Evolutionary conservation across 768 basidiomycete genomes (phyloP).

Genomic region (Calocybe cyanea): DNA sequence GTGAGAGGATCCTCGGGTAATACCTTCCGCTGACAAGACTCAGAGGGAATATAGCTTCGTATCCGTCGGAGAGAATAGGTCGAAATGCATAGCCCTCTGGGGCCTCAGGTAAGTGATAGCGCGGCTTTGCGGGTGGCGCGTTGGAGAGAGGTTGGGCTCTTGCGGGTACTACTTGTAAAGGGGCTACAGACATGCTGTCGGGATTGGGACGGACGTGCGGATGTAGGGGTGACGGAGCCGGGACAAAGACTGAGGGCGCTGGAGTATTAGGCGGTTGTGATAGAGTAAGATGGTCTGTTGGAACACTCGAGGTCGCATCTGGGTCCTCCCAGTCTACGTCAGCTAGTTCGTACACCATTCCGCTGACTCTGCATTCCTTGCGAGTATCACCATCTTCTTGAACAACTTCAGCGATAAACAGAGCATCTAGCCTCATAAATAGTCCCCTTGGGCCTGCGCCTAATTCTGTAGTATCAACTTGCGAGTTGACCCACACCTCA

Average conservation of each 20-base stretch:
- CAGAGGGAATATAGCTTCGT: conserved; percentile 66
- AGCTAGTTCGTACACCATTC: conserved; percentile 75
- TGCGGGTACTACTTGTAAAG: conserved; percentile 9
- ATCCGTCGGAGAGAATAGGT: conserved; percentile 54
- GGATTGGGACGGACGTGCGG: conserved; percentile 27
- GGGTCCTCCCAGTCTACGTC: conserved; percentile 66
- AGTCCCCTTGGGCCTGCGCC: conserved; percentile 61
- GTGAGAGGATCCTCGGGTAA: conserved; percentile 67
- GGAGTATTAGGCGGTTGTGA: neutral
- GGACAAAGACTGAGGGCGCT: conserved; percentile 13
- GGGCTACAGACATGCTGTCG: conserved; percentile 15
- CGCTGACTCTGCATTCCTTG: conserved; percentile 66
- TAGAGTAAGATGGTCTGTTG: neutral
- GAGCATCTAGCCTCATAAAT: conserved; percentile 66
- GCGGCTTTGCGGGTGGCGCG: conserved; percentile 15
- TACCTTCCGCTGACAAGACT: conserved; percentile 76
- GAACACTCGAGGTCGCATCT: neutral
- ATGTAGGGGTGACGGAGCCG: conserved; percentile 27
- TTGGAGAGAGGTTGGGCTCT: conserved; percentile 9
- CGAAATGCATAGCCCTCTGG: conserved; percentile 71
- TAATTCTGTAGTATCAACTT: conserved; percentile 26
- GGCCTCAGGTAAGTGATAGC: conserved; percentile 51
- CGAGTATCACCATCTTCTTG: conserved; percentile 36
- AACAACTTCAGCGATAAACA: conserved; percentile 58
- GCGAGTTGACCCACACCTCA: conserved; percentile 20